Base-by-base conservation (phyloP, 2,329 filamentous ascomycete species). In the Trichophyton verrucosum region DNA sequence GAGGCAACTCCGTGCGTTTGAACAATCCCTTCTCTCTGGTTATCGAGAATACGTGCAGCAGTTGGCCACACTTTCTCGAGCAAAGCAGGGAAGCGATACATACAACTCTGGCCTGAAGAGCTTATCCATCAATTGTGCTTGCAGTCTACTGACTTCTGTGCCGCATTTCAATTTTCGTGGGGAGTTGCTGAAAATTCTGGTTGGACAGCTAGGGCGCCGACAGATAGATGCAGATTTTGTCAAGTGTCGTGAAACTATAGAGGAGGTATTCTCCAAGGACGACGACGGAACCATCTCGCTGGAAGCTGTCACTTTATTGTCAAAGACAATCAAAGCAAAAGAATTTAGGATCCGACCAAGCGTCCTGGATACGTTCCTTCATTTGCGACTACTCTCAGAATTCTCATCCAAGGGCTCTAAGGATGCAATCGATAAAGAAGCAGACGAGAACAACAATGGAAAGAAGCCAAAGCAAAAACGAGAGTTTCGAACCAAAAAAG, bases 151-250 rank as follows among this genome's bases (percentile, higher is more conserved):
- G 46, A 83, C 83, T 20, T 81, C 87, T 1, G 91, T 96, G 0
- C 89, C 94, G 2, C 95, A 99, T 76, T 99, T 99, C 83, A 99
- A 99, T 78, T 96, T 95, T 74, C 86, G 94, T 46, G 82, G 81
- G 57, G 92, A 99, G 59, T 78, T 99, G 59, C 77, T 99, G 63
- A 90, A 89, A 73, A 92, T 97, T 61, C 72, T 99, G 13, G 86
- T 96, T 22, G 85, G 85, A 66, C 94, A 94, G 72, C 79, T 99
- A 40, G 91, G 89, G 68, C 82, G 80, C 61, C 83, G 85, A 66
- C 82, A 81, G 60, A 76, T 89, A 0, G 89, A 95, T 69, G 80
- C 80, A 1, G 86, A 95, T 64, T 94, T 90, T 65, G 73, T 82
- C 64, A 91, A 89, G 72, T 95, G 89, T 67, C 80, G 87, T 9